Conservation (phyloP, 2,329 filamentous ascomycete species). For the Aspergillus sp. region DNA sequence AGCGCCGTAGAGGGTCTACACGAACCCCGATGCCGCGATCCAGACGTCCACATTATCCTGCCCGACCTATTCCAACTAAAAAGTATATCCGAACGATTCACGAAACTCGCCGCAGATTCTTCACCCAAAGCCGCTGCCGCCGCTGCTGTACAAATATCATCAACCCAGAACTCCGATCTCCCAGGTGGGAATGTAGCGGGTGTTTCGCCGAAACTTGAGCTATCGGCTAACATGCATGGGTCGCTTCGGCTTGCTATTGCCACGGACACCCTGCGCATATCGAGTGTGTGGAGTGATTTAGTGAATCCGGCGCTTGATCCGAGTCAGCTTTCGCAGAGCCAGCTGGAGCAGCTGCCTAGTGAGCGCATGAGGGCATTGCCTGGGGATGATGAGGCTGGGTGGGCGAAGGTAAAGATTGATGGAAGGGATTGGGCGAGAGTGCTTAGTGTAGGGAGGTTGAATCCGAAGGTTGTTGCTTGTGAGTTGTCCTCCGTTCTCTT, state of each 20-base stretch:
- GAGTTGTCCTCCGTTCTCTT: slow-evolving; percentile 28
- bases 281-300: slow-evolving; percentile 80
- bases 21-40: slow-evolving; percentile 85
- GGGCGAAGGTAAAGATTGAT: slow-evolving; percentile 88
- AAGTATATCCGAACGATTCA: slow-evolving; percentile 92
- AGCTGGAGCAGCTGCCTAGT: slow-evolving; percentile 75
- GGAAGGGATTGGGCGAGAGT: slow-evolving; percentile 92
- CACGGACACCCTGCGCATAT: slow-evolving; percentile 82
- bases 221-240: slow-evolving; percentile 94
- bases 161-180: slow-evolving; percentile 14
- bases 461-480: slow-evolving; percentile 91
- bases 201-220: slow-evolving; percentile 66
- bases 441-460: slow-evolving; percentile 85
- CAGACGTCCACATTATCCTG: slow-evolving; percentile 90
- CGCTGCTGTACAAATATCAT: slow-evolving; percentile 14
- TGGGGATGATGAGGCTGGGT: slow-evolving; percentile 73
- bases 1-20: slow-evolving; percentile 87
- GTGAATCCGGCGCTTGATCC: slow-evolving; percentile 87
- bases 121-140: neutral
- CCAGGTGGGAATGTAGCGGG: slow-evolving; percentile 14
- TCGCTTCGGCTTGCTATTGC: slow-evolving; percentile 74
- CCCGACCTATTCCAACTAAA: slow-evolving; percentile 87
- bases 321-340: slow-evolving; percentile 63
- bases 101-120: slow-evolving; percentile 59
- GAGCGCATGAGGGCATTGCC: slow-evolving; percentile 68